A percentile compares a stretch with the other conserved stretches of the same genome.
These are phyloP conservation scores for Vitis labrusca DNA, from an alignment of 164 flowering plant genomes.

Conservation along the genomic window DNA sequence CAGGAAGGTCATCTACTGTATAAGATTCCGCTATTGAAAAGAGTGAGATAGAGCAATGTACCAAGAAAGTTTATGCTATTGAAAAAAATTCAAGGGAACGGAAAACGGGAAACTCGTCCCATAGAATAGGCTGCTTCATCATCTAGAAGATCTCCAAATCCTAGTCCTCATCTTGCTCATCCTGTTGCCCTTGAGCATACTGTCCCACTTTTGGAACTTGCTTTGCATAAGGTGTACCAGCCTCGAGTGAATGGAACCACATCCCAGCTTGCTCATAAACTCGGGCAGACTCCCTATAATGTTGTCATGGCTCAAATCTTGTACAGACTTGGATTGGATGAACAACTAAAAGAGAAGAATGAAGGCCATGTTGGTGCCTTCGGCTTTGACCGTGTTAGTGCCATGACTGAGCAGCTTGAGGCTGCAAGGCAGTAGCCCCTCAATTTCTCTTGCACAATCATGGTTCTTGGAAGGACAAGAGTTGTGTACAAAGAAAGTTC, in stretches of 20 bases:
- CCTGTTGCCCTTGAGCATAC: conserved; percentile 97
- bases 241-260: conserved; percentile 70
- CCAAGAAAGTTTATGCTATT: not conserved
- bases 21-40: conserved; percentile 6
- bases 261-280: conserved; percentile 87
- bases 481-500: conserved; percentile 94
- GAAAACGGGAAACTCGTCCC: conserved; percentile 17
- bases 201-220: conserved; percentile 78
- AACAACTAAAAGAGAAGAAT: conserved; percentile 86
- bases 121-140: conserved; percentile 14
- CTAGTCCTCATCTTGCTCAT: conserved; percentile 43
- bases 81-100: conserved; percentile 14
- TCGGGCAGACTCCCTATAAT: conserved; percentile 98
- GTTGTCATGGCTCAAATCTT: conserved; percentile 97
- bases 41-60: too few relatives aligned
- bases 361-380: conserved; percentile 85
- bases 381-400: conserved; percentile 96
- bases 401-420: conserved; percentile 97
- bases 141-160: conserved; percentile 25
- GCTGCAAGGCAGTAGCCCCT: conserved; percentile 83
- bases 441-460: conserved; percentile 92
- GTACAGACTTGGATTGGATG: conserved; percentile 90
- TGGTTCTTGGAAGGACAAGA: conserved; percentile 95
- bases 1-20: conserved; percentile 2
- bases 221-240: conserved; percentile 64